phyloP scores from a whole-genome alignment of 768 basidiomycete species.

The Suillus fuscotomentosus region DNA sequence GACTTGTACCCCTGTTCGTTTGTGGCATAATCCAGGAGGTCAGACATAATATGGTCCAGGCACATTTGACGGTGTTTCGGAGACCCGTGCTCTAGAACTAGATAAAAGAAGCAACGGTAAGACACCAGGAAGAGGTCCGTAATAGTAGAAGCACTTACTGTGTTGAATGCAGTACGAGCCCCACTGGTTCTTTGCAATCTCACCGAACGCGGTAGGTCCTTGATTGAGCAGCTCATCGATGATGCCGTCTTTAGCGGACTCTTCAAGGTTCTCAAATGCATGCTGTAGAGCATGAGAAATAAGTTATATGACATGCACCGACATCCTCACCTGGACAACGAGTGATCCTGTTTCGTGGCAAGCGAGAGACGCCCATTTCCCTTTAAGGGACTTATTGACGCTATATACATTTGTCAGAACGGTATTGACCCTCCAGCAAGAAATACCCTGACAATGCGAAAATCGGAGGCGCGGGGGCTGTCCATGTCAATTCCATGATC shows the following conservation, averaged over 20 bases:
- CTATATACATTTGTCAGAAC: conserved; percentile 35
- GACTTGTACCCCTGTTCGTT: conserved; percentile 89
- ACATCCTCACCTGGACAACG: conserved; percentile 68
- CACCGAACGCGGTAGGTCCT: conserved; percentile 62
- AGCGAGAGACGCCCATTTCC: conserved; percentile 86
- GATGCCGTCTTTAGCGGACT: conserved; percentile 80
- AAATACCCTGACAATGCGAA: conserved; percentile 68
- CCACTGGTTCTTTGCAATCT: conserved; percentile 87
- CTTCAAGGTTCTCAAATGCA: conserved; percentile 83
- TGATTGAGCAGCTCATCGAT: conserved; percentile 81
- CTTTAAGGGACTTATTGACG: conserved; percentile 84
- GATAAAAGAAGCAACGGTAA: neutral
- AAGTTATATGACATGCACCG: neutral
- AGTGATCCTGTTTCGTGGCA: conserved; percentile 90
- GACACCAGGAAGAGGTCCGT: conserved; percentile 6
- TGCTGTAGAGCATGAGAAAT: conserved; percentile 45
- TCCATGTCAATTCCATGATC: conserved; percentile 93
- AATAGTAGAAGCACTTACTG: conserved; percentile 46
- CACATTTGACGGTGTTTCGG: conserved; percentile 72
- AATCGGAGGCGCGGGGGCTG: conserved; percentile 82
- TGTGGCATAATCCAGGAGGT: conserved; percentile 76
- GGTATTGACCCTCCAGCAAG: neutral
- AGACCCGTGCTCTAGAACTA: conserved; percentile 85
- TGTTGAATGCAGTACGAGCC: conserved; percentile 87
- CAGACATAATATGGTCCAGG: conserved; percentile 72